Percentiles rank a stretch among this genome's conserved stretches.
Conservation (phyloP, 306 rosid species). For the Leucaena leucocephala region DNA sequence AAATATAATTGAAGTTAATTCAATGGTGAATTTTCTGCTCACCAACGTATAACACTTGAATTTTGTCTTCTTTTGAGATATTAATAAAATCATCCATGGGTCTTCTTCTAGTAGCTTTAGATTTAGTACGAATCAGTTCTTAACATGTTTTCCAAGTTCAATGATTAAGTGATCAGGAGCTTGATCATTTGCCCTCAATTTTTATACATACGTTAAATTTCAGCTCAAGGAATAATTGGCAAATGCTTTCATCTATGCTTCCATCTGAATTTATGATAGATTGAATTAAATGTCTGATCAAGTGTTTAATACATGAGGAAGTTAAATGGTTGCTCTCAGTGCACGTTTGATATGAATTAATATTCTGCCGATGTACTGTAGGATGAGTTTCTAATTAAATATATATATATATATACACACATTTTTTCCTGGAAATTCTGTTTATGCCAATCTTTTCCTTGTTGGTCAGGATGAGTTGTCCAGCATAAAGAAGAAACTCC, state of each 20-base stretch:
- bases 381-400: neutral
- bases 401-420: no score
- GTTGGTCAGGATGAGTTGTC: constrained; percentile 69
- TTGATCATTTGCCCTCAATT: neutral
- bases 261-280: neutral
- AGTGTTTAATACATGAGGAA: constrained; percentile 17
- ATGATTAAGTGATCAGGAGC: neutral
- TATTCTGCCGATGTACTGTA: neutral
- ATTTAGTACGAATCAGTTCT: neutral
- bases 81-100: neutral
- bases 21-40: constrained; percentile 26
- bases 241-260: neutral
- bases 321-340: constrained; percentile 25
- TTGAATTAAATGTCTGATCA: constrained; percentile 25
- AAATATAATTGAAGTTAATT: constrained; percentile 25
- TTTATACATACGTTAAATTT: neutral
- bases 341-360: constrained; percentile 6
- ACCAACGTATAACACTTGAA: constrained; percentile 21
- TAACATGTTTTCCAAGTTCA: neutral
- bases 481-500: constrained; percentile 73
- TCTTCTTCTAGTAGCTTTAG: neutral
- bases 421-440: constrained; percentile 25
- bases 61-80: constrained; percentile 21
- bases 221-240: neutral
- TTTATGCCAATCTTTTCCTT: constrained; percentile 23